Evolutionary conservation across 768 basidiomycete genomes (phyloP).

Genomic region (Pleurotus sapidus): DNA sequence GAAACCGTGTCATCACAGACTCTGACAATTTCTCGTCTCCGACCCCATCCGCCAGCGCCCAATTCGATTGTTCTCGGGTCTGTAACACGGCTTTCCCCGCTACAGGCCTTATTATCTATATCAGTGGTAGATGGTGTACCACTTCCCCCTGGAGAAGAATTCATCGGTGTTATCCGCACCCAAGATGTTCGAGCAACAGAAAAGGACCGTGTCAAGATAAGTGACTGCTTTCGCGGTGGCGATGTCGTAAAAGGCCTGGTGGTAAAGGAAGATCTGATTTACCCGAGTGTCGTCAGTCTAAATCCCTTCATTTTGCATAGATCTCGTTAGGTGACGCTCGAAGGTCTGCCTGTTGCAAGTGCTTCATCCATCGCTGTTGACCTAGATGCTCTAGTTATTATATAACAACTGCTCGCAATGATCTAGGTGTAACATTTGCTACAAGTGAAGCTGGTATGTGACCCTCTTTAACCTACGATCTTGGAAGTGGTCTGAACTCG

Average conservation of each 20-base stretch:
- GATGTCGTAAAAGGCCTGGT: slow-evolving; percentile 87
- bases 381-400: slow-evolving; percentile 53
- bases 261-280: slow-evolving; percentile 33
- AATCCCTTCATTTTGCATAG: slow-evolving; percentile 31
- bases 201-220: slow-evolving; percentile 86
- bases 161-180: slow-evolving; percentile 80
- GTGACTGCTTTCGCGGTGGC: slow-evolving; percentile 88
- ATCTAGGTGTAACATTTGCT: slow-evolving; percentile 89
- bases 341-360: slow-evolving; percentile 20
- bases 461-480: background rate
- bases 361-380: background rate
- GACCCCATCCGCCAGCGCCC: slow-evolving; percentile 71
- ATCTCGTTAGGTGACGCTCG: slow-evolving; percentile 90
- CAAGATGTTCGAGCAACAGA: slow-evolving; percentile 91
- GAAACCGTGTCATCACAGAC: slow-evolving; percentile 37
- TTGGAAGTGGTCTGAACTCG: background rate
- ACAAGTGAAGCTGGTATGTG: slow-evolving; percentile 77
- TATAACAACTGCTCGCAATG: slow-evolving; percentile 86
- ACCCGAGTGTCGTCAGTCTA: too few species aligned
- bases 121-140: slow-evolving; percentile 86
- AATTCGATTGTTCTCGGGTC: slow-evolving; percentile 80
- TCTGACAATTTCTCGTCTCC: slow-evolving; percentile 59
- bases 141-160: slow-evolving; percentile 81
- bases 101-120: slow-evolving; percentile 82
- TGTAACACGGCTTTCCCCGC: slow-evolving; percentile 78